Base-by-base conservation (phyloP, 345 rosid species). In the Rubroshorea leprosula region DNA sequence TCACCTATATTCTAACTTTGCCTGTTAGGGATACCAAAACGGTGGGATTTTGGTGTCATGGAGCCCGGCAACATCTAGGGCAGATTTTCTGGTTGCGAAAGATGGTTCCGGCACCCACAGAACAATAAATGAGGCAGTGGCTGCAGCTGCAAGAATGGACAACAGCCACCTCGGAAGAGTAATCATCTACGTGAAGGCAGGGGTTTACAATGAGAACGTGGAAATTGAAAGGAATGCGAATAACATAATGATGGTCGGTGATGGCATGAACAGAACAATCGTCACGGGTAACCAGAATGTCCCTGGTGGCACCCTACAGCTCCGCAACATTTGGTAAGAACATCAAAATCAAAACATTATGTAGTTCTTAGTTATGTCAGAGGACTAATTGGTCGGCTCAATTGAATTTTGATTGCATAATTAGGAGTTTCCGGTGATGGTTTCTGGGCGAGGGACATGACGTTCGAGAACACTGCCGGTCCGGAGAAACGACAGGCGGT, bases 361-460 rank as follows among this genome's bases (percentile, higher is more conserved):
- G n/a, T n/a, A n/a, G n/a, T n/a, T n/a, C n/a, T n/a, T n/a, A n/a
- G n/a, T n/a, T n/a, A 35, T 35, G 41, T 8, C 41, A 6, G n/a
- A 35, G n/a, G n/a, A n/a, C n/a, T 21, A 18, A 27, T 25, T 27
- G 16, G 29, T 16, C 15, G 22, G 66, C 68, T 6, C 11, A 35
- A 35, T 8, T 6, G 12, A 35, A 35, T 35, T 35, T n/a, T n/a
- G n/a, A n/a, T n/a, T n/a, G n/a, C n/a, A 8, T 27, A 6, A 35
- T 35, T 35, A 84, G 90, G 87, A 0, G 85, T 84, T 11, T 75
- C 76, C 0, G 87, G 87, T 0, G 89, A 85, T 68, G 87, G 89
- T 3, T 87, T 90, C 68, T 87, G 96, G 90, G 90, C 96, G 5
- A 64, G 87, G 49, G 87, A 87, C 61, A 76, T 90, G 53, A 78